These are phyloP conservation scores for Brettanomyces sp. DNA, from an alignment of 805 yeast species.

Conservation along the genomic window DNA sequence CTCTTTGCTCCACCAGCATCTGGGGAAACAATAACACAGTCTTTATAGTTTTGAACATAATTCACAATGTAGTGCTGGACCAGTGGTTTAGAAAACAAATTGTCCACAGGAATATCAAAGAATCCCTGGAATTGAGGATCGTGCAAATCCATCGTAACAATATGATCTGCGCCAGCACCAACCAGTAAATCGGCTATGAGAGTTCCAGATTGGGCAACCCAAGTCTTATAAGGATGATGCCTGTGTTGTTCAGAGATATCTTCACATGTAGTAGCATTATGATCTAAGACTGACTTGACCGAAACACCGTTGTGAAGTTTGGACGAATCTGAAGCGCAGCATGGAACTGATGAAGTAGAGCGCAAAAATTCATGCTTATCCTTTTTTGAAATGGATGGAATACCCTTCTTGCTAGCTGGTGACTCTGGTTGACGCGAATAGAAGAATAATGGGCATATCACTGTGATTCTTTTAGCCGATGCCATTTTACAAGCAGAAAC, in stretches of 20 bases:
- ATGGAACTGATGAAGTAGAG: background rate
- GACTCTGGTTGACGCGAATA: constrained; percentile 94
- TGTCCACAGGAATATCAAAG: constrained; percentile 93
- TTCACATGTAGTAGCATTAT: background rate
- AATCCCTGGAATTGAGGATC: constrained; percentile 98
- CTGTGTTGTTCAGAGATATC: background rate
- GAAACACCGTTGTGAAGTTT: background rate
- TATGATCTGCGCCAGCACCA: constrained; percentile 92
- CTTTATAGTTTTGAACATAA: constrained; percentile 66
- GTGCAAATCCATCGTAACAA: constrained; percentile 95
- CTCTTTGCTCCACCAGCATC: constrained; percentile 99
- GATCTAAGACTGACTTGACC: background rate
- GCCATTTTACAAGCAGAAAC: constrained; percentile 92
- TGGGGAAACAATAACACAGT: constrained; percentile 90
- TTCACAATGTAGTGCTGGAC: constrained; percentile 76
- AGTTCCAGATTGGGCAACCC: constrained; percentile 96
- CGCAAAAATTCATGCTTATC: constrained; percentile 7
- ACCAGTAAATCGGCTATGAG: constrained; percentile 79
- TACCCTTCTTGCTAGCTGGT: constrained; percentile 71
- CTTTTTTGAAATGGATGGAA: constrained; percentile 41
- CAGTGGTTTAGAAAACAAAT: constrained; percentile 80
- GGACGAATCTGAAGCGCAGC: background rate
- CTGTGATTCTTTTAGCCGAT: constrained; percentile 80
- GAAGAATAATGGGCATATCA: constrained; percentile 88
- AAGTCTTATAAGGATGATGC: constrained; percentile 50